phyloP scores from a whole-genome alignment of 495 filamentous ascomycete species.

The Pyrenula massariospora region DNA sequence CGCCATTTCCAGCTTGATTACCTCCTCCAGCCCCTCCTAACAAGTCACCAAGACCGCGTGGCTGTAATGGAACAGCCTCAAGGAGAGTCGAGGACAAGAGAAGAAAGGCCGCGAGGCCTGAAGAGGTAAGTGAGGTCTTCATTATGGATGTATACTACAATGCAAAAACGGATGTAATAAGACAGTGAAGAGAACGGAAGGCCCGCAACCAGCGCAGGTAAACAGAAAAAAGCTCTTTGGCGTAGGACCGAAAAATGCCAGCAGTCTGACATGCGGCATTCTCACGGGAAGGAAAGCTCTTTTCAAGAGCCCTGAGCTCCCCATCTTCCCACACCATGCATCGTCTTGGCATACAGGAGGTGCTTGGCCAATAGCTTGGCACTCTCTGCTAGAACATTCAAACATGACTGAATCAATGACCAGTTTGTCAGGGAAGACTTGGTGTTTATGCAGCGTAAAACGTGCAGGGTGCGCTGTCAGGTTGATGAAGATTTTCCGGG shows the following conservation, averaged over 20 bases:
- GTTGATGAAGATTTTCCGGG: background rate
- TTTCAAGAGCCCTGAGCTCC: background rate
- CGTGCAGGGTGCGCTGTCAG: background rate
- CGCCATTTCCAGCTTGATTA: background rate
- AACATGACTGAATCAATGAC: background rate
- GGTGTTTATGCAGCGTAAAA: background rate
- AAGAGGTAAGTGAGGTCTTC: background rate
- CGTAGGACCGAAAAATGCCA: background rate
- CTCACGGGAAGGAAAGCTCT: background rate
- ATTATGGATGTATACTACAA: background rate
- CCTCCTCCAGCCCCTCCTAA: background rate
- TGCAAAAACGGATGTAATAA: background rate
- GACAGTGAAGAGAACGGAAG: background rate
- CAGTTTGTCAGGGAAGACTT: background rate
- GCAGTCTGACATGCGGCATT: background rate
- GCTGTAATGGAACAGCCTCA: background rate
- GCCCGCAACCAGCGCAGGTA: background rate
- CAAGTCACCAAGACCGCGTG: background rate
- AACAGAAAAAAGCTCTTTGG: background rate
- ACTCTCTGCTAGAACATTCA: background rate
- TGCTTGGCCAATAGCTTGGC: background rate
- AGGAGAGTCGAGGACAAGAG: background rate
- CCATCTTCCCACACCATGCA: background rate
- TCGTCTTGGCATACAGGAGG: background rate
- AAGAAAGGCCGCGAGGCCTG: background rate